A percentile compares a stretch with the other conserved stretches of the same genome.
Evolutionary conservation across 192 early-diverging fungal genomes (phyloP).

Genomic region (Neocallimastix lanati): DNA sequence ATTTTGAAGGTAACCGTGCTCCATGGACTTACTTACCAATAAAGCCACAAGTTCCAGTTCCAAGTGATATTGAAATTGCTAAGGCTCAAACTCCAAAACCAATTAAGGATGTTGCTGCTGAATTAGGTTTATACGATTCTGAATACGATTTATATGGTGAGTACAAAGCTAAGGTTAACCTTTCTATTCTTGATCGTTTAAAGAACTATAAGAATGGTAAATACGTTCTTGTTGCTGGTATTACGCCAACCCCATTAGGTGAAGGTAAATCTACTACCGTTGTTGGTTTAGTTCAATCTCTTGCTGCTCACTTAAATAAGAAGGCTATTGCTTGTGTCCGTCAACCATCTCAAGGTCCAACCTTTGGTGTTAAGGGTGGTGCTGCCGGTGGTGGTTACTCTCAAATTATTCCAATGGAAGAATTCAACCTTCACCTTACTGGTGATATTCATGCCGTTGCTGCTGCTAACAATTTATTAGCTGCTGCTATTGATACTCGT

Average conservation of each 20-base stretch:
- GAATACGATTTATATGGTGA: conserved; percentile 80
- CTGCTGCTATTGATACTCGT: conserved; percentile 92
- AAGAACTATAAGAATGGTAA: conserved; percentile 57
- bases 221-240: conserved; percentile 92
- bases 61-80: conserved; percentile 90
- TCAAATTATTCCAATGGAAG: conserved; percentile 97
- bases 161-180: conserved; percentile 74
- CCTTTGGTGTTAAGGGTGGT: conserved; percentile 98
- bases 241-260: conserved; percentile 93
- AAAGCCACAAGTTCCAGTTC: conserved; percentile 57
- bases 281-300: conserved; percentile 81
- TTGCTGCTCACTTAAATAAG: conserved; percentile 82
- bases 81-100: conserved; percentile 70
- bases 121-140: conserved; percentile 55
- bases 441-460: conserved; percentile 97
- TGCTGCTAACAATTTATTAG: conserved; percentile 88
- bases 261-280: conserved; percentile 98
- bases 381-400: conserved; percentile 95
- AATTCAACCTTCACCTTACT: conserved; percentile 97
- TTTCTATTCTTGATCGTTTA: conserved; percentile 71
- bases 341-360: conserved; percentile 98
- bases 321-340: conserved; percentile 88
- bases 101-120: conserved; percentile 55
- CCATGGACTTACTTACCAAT: conserved; percentile 37
- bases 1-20: conserved; percentile 15